These are phyloP conservation scores for Colletotrichum orbiculare DNA, from an alignment of 2,329 filamentous ascomycete genomes.

Conservation along the genomic window DNA sequence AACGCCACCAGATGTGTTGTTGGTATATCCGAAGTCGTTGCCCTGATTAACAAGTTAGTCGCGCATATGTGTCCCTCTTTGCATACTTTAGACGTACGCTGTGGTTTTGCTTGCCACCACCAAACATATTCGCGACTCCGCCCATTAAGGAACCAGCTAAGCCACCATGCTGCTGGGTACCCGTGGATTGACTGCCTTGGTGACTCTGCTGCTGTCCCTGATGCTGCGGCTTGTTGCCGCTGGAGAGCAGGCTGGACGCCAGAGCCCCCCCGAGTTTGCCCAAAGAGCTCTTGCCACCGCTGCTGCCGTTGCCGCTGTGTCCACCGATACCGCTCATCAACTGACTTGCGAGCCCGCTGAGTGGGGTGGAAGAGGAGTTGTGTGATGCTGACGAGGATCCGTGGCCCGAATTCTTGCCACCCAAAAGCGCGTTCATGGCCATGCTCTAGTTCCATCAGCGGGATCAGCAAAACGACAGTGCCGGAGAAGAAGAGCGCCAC, in stretches of 20 bases:
- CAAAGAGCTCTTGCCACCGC: conserved; percentile 52
- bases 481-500: conserved; percentile 2
- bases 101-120: conserved; percentile 57
- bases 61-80: background rate
- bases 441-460: conserved; percentile 57
- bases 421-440: conserved; percentile 69
- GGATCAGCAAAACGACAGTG: background rate
- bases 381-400: conserved; percentile 42
- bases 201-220: conserved; percentile 55
- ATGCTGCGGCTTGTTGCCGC: conserved; percentile 58
- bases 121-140: conserved; percentile 63
- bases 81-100: conserved; percentile 44
- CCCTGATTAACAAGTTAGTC: conserved; percentile 48
- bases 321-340: conserved; percentile 53
- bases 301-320: conserved; percentile 43
- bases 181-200: conserved; percentile 57
- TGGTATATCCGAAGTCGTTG: conserved; percentile 73
- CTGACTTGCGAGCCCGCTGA: conserved; percentile 60
- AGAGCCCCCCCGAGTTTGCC: conserved; percentile 69
- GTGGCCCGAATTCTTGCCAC: conserved; percentile 57
- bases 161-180: conserved; percentile 53
- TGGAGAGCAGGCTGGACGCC: conserved; percentile 65
- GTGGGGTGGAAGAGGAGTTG: conserved; percentile 51
- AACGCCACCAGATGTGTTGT: conserved; percentile 40
- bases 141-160: conserved; percentile 66